Percentiles rank a stretch among this genome's conserved stretches.
Conservation (phyloP, 495 filamentous ascomycete species). For the Hyaloscypha variabilis region DNA sequence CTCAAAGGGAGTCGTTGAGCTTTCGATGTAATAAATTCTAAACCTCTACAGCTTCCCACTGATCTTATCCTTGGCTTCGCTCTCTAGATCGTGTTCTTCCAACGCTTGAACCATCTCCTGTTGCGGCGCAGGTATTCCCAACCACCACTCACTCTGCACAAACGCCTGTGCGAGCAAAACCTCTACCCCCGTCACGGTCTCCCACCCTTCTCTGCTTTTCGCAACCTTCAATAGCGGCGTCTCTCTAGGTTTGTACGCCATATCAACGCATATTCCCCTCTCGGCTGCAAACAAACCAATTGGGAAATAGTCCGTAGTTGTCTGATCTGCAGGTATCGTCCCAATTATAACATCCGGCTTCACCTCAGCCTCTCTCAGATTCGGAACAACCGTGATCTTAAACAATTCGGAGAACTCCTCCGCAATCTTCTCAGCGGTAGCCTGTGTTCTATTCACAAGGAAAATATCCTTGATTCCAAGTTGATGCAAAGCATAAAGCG, state of each 20-base stretch:
- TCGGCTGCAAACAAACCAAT: conserved; percentile 1
- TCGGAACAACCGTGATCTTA: too few relatives aligned
- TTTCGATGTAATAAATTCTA: too few relatives aligned
- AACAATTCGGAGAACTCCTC: too few relatives aligned
- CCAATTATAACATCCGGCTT: conserved; percentile 8
- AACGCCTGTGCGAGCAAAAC: conserved; percentile 12
- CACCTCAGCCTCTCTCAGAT: too few relatives aligned
- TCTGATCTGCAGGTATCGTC: conserved; percentile 9
- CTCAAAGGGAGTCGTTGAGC: too few relatives aligned
- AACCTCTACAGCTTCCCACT: neutral
- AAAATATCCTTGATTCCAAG: neutral
- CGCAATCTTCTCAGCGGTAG: too few relatives aligned
- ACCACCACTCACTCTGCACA: conserved; percentile 14
- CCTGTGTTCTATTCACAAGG: neutral
- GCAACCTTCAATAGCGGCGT: conserved; percentile 13
- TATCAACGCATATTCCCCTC: conserved; percentile 8
- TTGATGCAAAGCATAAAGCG: neutral
- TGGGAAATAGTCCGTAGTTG: conserved; percentile 1
- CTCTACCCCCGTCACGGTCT: neutral
- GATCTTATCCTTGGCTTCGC: neutral
- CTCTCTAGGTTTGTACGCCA: conserved; percentile 12
- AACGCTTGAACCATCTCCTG: neutral
- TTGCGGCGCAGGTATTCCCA: neutral
- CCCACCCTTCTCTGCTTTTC: conserved; percentile 3
- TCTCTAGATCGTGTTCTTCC: neutral